Base-by-base conservation (phyloP, 2,329 filamentous ascomycete genomes). In the Tolypocladium paradoxum region DNA sequence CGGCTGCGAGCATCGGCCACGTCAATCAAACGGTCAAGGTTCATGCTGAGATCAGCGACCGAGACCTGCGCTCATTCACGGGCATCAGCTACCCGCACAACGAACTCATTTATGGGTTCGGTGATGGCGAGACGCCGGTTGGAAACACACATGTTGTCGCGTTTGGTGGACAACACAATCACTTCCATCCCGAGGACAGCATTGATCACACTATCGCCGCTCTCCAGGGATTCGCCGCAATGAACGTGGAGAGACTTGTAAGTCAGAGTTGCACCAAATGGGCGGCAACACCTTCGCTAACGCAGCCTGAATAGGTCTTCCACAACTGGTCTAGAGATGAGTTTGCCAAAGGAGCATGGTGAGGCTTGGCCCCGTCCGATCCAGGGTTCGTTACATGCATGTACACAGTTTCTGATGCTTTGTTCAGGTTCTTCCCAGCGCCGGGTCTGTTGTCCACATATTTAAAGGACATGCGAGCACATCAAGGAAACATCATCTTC, bases 241-340 rank as follows among this genome's bases (percentile, higher is more conserved):
- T 67, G 64, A 53, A 65, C 3, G 58, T 66, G n/a, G 53, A 64
- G 9, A 51, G 64, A 16, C 49, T 65, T 24, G 64, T 65, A 27
- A 56, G 62, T 34, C 55, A 9, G 34, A n/a, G 5, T 20, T 20
- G 7, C 18, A 1, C 24, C 9, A 8, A 3, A 16, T n/a, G 22
- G 40, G 24, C 20, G 12, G 22, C 20, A 20, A 6, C 5, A 12
- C 7, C 14, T 5, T 7, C 6, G 40, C 40, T 45, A 45, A 45
- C 12, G 14, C 12, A 14, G 20, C 24, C 6, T 22, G 22, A 16
- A 1, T n/a, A 61, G 64, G 70, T 76, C 0, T 76, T 75, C 40
- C 73, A 77, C 48, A 75, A 77, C 53, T 77, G 74, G 75, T 67
- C 63, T 9, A 71, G 70, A 47, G 74, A 77, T 46, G 68, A 73